A percentile compares a stretch with the other conserved stretches of the same genome.
These are phyloP conservation scores for Entrophospora sp. DNA, from an alignment of 192 early-diverging fungal species.

Conservation along the genomic window DNA sequence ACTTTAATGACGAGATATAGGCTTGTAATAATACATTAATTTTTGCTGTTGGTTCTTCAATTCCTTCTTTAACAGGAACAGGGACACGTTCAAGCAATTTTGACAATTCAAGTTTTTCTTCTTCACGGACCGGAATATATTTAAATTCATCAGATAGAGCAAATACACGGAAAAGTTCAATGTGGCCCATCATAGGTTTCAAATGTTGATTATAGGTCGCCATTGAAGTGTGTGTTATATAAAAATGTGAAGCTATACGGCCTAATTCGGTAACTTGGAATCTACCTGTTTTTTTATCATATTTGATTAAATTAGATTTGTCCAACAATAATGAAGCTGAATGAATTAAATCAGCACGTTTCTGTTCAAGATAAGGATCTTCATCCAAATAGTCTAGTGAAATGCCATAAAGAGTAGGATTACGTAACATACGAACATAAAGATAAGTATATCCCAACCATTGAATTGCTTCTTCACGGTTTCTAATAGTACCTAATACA, in stretches of 20 bases:
- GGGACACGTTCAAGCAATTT: slow-evolving; percentile 90
- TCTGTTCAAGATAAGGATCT: slow-evolving; percentile 73
- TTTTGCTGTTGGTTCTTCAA: slow-evolving; percentile 88
- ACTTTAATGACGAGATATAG: slow-evolving; percentile 87
- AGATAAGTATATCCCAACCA: slow-evolving; percentile 96
- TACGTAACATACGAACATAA: slow-evolving; percentile 92
- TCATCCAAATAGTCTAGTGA: slow-evolving; percentile 56
- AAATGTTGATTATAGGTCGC: slow-evolving; percentile 89
- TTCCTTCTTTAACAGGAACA: slow-evolving; percentile 86
- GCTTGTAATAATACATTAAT: slow-evolving; percentile 90
- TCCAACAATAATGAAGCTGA: slow-evolving; percentile 79
- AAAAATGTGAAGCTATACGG: slow-evolving; percentile 94
- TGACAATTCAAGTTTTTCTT: slow-evolving; percentile 85
- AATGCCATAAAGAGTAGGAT: slow-evolving; percentile 81
- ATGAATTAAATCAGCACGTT: slow-evolving; percentile 85
- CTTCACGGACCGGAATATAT: slow-evolving; percentile 86
- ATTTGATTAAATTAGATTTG: slow-evolving; percentile 88
- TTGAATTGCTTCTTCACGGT: slow-evolving; percentile 86
- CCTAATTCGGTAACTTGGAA: slow-evolving; percentile 89
- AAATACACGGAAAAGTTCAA: slow-evolving; percentile 87
- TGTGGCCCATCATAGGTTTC: slow-evolving; percentile 81
- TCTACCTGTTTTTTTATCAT: slow-evolving; percentile 84
- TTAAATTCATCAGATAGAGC: slow-evolving; percentile 88
- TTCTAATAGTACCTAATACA: slow-evolving; percentile 83
- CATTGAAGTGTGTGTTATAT: slow-evolving; percentile 88